These are phyloP conservation scores for Erodium texanum DNA, from an alignment of 441 rosid genomes.

Conservation along the genomic window DNA sequence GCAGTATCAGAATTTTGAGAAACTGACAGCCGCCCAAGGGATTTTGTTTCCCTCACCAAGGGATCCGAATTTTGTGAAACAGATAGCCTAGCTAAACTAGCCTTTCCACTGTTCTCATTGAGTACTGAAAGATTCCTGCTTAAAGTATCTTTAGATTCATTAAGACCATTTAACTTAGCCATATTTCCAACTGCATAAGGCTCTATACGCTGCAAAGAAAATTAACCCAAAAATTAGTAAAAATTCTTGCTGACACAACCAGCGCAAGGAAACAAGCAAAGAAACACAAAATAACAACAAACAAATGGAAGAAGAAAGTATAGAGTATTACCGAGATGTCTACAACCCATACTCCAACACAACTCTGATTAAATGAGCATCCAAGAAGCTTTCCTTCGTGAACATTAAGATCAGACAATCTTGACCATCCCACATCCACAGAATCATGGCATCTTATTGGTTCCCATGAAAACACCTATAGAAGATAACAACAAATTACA, in stretches of 20 bases:
- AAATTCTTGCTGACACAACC: constrained; percentile 10
- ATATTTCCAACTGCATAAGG: constrained; percentile 44
- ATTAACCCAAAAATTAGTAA: constrained; percentile 16
- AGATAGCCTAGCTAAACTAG: constrained; percentile 49
- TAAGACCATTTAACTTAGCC: constrained; percentile 37
- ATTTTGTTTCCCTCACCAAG: constrained; percentile 62
- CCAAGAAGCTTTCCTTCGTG: constrained; percentile 98
- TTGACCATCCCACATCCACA: constrained; percentile 99
- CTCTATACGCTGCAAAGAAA: constrained; percentile 48
- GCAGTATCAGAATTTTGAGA: constrained; percentile 52
- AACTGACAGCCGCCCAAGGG: constrained; percentile 65
- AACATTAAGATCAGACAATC: constrained; percentile 81
- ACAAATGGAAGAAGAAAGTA: constrained; percentile 17
- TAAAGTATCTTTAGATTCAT: constrained; percentile 48
- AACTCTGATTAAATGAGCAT: constrained; percentile 93
- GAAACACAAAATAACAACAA: constrained; percentile 5
- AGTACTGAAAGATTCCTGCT: constrained; percentile 44
- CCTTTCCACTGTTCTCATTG: constrained; percentile 53
- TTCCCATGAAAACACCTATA: constrained; percentile 95
- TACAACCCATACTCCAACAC: constrained; percentile 99
- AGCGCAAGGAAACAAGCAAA: constrained; percentile 14
- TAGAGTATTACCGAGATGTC: constrained; percentile 69
- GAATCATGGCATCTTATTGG: constrained; percentile 81
- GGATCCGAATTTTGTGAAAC: constrained; percentile 62
- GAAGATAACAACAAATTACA: constrained; percentile 15